Evolutionary conservation across 176 grass and related monocot genomes (phyloP), one percentile per base, ranked within the genome.

Genomic region (Musa beccarii): DNA sequence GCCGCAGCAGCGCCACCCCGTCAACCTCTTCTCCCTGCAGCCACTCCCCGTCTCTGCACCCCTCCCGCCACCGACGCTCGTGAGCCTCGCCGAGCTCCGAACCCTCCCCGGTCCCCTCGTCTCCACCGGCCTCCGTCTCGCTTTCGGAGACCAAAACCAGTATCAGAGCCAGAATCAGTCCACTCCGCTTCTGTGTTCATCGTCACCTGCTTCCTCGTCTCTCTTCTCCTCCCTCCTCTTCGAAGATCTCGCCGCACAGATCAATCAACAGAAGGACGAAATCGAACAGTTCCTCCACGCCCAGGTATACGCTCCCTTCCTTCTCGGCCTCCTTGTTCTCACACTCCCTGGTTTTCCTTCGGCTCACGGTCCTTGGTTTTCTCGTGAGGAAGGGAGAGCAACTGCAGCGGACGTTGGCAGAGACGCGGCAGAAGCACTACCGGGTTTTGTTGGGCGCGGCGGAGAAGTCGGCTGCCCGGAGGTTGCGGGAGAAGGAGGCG

Each of bases 111-210:
- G 79, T 1, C 24, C 74, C 61, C 82, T 86, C 55, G 90, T 90
- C 21, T 97, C 93, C 23, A 97, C 93, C 9, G 93, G 90, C 59
- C 88, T 93, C 67, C 83, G 93, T 28, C 86, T 97, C 9, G 79
- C 90, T 56, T 89, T 92, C 71, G 87, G 89, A 14, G 90, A 87
- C 80, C 93, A 92, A 64, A 85, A 92, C 66, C 84, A 85, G 54
- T 61, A 84, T 1, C 76, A 78, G 57, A 84, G 78, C 34, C 66
- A 72, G 75, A 90, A 82, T 0, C 78, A 79, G 62, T 81, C 63
- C 9, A 85, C 79, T 77, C 79, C 79, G 26, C 49, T 77, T 52
- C 76, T 81, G 26, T 75, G 43, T 59, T 73, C 77, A 23, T 55
- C 86, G 2, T 24, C 63, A 16, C 52, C 51, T 9, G 6, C 49